These are phyloP conservation scores for Paraurostyla sp. DNA, from an alignment of 73 alveolate species.

Conservation along the genomic window DNA sequence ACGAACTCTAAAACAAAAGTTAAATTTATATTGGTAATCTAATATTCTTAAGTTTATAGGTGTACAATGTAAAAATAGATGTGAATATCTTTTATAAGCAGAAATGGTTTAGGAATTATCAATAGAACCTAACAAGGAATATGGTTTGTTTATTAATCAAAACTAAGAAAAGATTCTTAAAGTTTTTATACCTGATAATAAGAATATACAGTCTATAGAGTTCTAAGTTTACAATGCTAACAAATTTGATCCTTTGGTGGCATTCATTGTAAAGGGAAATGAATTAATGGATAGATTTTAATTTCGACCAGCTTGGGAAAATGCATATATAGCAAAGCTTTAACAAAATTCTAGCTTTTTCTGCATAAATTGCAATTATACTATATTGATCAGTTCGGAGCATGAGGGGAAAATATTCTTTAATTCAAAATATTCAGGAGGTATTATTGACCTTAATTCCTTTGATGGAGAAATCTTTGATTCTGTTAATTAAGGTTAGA, in stretches of 20 bases:
- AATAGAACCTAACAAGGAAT: neutral
- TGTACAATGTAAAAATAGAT: no score
- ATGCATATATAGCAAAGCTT: neutral
- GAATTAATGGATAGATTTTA: neutral
- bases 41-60: no score
- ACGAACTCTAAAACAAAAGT: no score
- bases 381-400: conserved; percentile 25
- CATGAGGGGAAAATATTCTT: neutral
- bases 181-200: conserved; percentile 42
- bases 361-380: conserved; percentile 53
- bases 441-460: neutral
- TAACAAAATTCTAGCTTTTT: conserved; percentile 13
- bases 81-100: no score
- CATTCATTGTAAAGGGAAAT: conserved; percentile 3
- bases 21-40: no score
- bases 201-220: neutral
- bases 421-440: conserved; percentile 9
- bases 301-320: neutral
- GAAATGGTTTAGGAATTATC: neutral
- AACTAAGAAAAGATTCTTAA: conserved; percentile 18
- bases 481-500: neutral
- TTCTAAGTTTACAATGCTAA: neutral
- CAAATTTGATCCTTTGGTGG: neutral
- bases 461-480: conserved; percentile 19
- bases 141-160: neutral